These are phyloP conservation scores for Nigrospora sphaerica DNA, from an alignment of 2,329 filamentous ascomycete species.

Conservation along the genomic window DNA sequence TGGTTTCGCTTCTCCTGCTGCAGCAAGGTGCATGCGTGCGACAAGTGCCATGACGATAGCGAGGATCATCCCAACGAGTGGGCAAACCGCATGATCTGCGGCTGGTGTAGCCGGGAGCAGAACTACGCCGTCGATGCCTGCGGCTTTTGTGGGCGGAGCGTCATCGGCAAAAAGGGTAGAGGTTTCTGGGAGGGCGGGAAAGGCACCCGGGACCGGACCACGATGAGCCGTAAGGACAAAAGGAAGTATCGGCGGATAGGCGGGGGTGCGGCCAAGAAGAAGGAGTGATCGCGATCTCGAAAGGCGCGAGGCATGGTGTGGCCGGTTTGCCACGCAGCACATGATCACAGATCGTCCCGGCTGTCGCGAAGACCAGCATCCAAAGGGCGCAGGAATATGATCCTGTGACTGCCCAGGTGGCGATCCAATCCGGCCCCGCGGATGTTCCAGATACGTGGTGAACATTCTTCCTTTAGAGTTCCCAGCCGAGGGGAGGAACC, in stretches of 20 bases:
- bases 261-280: constrained; percentile 28
- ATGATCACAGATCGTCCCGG: too few relatives aligned
- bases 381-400: too few relatives aligned
- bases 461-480: too few relatives aligned
- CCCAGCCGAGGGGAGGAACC: too few relatives aligned
- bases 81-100: constrained; percentile 78
- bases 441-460: too few relatives aligned
- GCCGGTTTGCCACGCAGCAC: too few relatives aligned
- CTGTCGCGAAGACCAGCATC: too few relatives aligned
- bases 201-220: constrained; percentile 63
- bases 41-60: constrained; percentile 66
- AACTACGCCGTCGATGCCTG: constrained; percentile 72
- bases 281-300: constrained; percentile 12
- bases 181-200: constrained; percentile 88
- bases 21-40: constrained; percentile 51
- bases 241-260: constrained; percentile 63
- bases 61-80: constrained; percentile 72
- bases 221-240: constrained; percentile 72
- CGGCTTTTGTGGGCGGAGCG: constrained; percentile 60
- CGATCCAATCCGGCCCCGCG: too few relatives aligned
- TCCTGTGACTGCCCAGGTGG: too few relatives aligned
- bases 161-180: constrained; percentile 57
- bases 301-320: too few relatives aligned
- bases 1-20: constrained; percentile 64
- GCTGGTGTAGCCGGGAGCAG: constrained; percentile 74